Evolutionary conservation across 306 rosid species (phyloP).

Genomic region (Vicia villosa): DNA sequence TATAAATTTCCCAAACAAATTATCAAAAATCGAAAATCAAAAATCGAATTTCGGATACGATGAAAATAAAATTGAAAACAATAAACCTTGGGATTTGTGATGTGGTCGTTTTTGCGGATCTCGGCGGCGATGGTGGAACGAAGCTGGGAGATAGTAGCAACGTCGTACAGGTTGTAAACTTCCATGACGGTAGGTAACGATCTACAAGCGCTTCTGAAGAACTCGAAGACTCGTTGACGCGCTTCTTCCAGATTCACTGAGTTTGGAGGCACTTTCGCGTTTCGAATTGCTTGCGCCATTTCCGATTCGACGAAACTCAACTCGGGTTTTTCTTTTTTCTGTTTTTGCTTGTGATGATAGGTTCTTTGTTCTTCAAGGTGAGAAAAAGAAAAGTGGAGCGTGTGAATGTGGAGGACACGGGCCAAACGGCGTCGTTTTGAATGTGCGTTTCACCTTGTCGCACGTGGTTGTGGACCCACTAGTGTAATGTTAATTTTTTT

Average conservation of each 20-base stretch:
- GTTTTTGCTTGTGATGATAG: neutral
- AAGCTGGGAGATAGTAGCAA: slow-evolving; percentile 59
- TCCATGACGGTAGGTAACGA: slow-evolving; percentile 80
- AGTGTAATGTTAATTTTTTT: too few relatives aligned
- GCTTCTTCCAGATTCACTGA: slow-evolving; percentile 83
- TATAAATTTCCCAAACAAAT: neutral
- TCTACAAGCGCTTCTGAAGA: slow-evolving; percentile 80
- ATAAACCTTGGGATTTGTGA: slow-evolving; percentile 76
- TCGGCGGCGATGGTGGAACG: slow-evolving; percentile 79
- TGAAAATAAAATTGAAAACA: neutral
- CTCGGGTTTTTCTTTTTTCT: neutral
- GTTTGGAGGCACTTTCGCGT: slow-evolving; percentile 82
- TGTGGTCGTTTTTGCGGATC: slow-evolving; percentile 73
- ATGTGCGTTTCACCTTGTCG: neutral
- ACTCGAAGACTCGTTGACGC: slow-evolving; percentile 71
- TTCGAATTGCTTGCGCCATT: slow-evolving; percentile 60
- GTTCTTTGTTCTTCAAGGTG: neutral
- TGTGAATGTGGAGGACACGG: neutral
- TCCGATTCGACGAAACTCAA: slow-evolving; percentile 14
- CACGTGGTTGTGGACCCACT: too few relatives aligned
- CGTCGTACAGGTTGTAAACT: slow-evolving; percentile 77
- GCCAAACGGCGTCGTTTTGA: neutral
- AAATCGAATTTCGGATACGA: neutral
- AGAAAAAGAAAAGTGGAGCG: neutral
- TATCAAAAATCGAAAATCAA: neutral